A percentile compares a stretch with the other conserved stretches of the same genome.
phyloP scores from a whole-genome alignment of 192 early-diverging fungal species.

The Coemansia sp. region DNA sequence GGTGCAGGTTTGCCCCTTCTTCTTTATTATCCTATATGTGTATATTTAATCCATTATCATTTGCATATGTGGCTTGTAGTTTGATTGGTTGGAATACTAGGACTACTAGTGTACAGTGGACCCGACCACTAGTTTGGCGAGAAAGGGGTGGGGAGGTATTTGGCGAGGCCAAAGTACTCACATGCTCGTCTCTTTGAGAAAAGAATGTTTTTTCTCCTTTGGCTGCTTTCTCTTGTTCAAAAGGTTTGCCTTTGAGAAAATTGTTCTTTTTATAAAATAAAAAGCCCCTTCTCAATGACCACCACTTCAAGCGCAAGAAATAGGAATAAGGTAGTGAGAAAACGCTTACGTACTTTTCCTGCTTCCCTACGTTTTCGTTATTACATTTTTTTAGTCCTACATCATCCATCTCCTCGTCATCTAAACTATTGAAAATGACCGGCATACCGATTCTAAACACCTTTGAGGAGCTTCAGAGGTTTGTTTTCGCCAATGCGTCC shows the following conservation, averaged over 20 bases:
- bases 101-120: background rate
- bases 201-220: background rate
- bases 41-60: background rate
- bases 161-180: background rate
- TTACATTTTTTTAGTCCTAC: background rate
- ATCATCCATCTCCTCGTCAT: background rate
- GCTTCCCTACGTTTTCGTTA: background rate
- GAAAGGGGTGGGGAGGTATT: no score
- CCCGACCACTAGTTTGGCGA: no score
- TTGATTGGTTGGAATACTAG: no score
- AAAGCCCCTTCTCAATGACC: background rate
- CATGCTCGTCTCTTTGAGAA: background rate
- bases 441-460: background rate
- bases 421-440: background rate
- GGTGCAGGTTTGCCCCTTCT: background rate
- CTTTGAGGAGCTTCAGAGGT: background rate
- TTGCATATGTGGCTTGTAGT: no score
- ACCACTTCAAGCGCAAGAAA: background rate
- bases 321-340: background rate
- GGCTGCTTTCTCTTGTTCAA: background rate
- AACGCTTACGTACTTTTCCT: background rate
- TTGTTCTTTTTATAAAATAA: background rate
- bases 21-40: background rate
- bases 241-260: background rate
- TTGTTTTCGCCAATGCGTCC: background rate